Evolutionary conservation across 768 basidiomycete genomes (phyloP).

Genomic region (Pleurotus pulmonarius): DNA sequence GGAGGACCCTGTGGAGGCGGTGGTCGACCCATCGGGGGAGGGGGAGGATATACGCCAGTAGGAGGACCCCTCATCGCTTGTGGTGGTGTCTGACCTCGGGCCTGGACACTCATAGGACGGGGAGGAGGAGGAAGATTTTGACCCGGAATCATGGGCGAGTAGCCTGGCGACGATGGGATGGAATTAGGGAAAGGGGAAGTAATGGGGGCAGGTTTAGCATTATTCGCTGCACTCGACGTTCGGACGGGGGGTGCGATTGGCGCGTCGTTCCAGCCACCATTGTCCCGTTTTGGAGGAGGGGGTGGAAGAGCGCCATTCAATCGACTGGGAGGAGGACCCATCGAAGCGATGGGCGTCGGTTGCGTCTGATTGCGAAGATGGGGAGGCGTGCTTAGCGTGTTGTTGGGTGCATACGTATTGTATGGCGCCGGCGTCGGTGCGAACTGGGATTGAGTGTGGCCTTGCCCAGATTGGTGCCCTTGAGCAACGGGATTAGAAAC

Average conservation of each 20-base stretch:
- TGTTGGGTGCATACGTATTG: conserved; percentile 5
- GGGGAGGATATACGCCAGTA: conserved; percentile 2
- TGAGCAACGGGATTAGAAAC: neutral
- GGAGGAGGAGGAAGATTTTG: conserved; percentile 60
- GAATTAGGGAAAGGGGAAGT: conserved; percentile 86
- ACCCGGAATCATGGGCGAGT: conserved; percentile 31
- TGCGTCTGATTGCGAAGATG: conserved; percentile 26
- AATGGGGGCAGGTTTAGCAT: conserved; percentile 67
- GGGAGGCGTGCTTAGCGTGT: conserved; percentile 36
- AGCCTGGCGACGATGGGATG: conserved; percentile 38
- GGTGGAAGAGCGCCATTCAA: conserved; percentile 28
- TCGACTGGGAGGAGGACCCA: conserved; percentile 43
- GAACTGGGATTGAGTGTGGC: neutral
- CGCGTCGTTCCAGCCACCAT: conserved; percentile 92
- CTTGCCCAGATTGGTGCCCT: neutral
- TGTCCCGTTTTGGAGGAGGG: conserved; percentile 64
- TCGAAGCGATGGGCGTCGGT: conserved; percentile 26
- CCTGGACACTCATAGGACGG: conserved; percentile 55
- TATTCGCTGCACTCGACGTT: conserved; percentile 48
- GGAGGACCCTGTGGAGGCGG: conserved; percentile 19
- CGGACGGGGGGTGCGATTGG: conserved; percentile 45
- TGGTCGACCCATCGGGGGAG: conserved; percentile 21
- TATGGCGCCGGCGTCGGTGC: neutral
- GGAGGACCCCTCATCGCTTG: conserved; percentile 28
- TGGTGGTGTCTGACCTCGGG: conserved; percentile 34